Conservation (phyloP, 768 basidiomycete species). For the Lactarius hengduanensis region DNA sequence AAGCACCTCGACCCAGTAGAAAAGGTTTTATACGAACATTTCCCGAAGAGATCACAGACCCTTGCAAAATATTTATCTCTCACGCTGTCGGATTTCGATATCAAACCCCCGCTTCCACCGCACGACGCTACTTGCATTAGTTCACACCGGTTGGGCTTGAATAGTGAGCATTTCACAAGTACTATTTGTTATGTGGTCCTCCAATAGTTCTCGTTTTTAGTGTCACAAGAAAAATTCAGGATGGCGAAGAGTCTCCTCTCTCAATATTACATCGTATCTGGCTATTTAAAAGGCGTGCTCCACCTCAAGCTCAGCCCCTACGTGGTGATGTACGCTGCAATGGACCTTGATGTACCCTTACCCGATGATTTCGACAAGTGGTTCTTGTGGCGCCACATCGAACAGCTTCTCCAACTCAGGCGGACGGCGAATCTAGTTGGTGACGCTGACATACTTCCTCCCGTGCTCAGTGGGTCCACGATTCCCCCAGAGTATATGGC, state of each 20-base stretch:
- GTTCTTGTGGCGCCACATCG: constrained; percentile 26
- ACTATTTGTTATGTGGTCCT: background rate
- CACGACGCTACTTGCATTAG: constrained; percentile 13
- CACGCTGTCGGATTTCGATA: constrained; percentile 11
- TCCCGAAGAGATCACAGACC: constrained; percentile 20
- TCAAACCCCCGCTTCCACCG: constrained; percentile 12
- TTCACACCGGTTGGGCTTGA: constrained; percentile 19
- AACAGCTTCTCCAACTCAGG: constrained; percentile 20
- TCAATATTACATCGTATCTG: constrained; percentile 6
- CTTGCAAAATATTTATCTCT: constrained; percentile 15
- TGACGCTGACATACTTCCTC: constrained; percentile 1
- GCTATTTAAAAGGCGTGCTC: constrained; percentile 9
- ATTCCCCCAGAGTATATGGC: constrained; percentile 8
- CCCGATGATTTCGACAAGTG: constrained; percentile 23
- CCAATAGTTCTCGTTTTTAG: constrained; percentile 1
- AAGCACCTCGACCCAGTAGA: constrained; percentile 17
- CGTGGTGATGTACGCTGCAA: constrained; percentile 24
- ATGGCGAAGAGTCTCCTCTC: constrained; percentile 19
- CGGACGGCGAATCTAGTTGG: constrained; percentile 21
- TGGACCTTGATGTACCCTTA: constrained; percentile 26
- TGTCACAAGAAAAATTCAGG: constrained; percentile 18
- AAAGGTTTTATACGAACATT: constrained; percentile 13
- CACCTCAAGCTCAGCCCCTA: constrained; percentile 26
- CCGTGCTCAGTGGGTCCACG: background rate
- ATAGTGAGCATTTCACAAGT: constrained; percentile 11